Conservation (phyloP, 495 filamentous ascomycete species). For the Usnea hakonensis region DNA sequence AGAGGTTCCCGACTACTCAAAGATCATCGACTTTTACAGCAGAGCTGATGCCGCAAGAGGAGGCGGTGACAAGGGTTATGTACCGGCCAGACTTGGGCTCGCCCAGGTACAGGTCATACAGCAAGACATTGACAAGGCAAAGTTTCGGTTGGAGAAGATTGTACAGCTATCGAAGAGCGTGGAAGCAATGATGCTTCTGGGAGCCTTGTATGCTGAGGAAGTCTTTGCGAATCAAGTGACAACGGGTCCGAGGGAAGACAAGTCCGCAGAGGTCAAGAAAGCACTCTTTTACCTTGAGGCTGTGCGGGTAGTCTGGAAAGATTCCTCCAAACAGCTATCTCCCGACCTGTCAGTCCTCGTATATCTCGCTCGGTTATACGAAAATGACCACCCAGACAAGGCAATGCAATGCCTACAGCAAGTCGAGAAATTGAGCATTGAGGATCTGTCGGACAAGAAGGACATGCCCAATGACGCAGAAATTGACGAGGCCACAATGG, state of each 20-base stretch:
- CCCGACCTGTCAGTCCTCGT: slow-evolving; percentile 85
- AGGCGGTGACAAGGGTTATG: slow-evolving; percentile 74
- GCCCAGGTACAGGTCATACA: slow-evolving; percentile 81
- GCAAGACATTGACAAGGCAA: slow-evolving; percentile 80
- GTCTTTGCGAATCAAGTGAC: slow-evolving; percentile 66
- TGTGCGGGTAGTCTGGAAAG: slow-evolving; percentile 85
- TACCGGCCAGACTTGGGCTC: slow-evolving; percentile 86
- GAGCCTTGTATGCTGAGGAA: slow-evolving; percentile 86
- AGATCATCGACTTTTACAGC: slow-evolving; percentile 72
- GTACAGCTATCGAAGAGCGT: slow-evolving; percentile 74
- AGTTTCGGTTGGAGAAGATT: slow-evolving; percentile 89
- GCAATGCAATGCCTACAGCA: slow-evolving; percentile 84
- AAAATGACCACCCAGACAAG: slow-evolving; percentile 75
- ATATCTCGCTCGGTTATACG: slow-evolving; percentile 86
- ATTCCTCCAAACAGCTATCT: slow-evolving; percentile 69
- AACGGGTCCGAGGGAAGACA: slow-evolving; percentile 74
- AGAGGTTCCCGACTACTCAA: slow-evolving; percentile 50
- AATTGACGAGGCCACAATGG: slow-evolving; percentile 49
- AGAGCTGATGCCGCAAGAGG: slow-evolving; percentile 84
- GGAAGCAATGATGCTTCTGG: slow-evolving; percentile 87
- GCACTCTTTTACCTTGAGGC: slow-evolving; percentile 73
- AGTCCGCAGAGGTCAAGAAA: slow-evolving; percentile 70
- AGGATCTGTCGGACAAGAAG: slow-evolving; percentile 56
- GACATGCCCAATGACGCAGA: slow-evolving; percentile 57
- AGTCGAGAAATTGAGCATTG: slow-evolving; percentile 78